A percentile compares a stretch with the other conserved stretches of the same genome.
These are phyloP conservation scores for Suaeda aralocaspica DNA, from an alignment of 148 eudicot species.

Conservation along the genomic window DNA sequence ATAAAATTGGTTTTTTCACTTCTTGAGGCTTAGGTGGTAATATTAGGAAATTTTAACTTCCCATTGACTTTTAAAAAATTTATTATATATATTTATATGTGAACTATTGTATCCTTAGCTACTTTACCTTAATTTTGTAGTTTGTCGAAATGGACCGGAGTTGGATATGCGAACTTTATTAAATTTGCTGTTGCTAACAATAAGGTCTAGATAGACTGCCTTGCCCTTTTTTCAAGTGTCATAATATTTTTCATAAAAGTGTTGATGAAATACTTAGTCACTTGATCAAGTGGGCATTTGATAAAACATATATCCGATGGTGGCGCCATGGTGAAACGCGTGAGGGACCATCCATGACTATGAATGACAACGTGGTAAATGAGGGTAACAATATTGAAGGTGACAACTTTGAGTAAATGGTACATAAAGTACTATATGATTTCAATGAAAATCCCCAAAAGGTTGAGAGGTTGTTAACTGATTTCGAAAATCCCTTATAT, in stretches of 20 bases:
- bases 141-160: not conserved
- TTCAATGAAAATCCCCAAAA: not conserved
- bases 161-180: not conserved
- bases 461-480: not conserved
- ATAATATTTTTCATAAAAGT: not conserved
- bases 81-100: too few relatives aligned
- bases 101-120: too few relatives aligned
- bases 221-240: constrained; percentile 2
- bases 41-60: too few relatives aligned
- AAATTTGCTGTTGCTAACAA: not conserved
- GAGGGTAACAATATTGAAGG: too few relatives aligned
- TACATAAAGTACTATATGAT: not conserved
- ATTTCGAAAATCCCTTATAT: not conserved
- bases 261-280: constrained; percentile 5
- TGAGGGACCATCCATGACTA: not conserved
- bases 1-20: too few relatives aligned
- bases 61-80: too few relatives aligned
- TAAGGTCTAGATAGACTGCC: not conserved
- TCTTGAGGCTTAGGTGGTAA: too few relatives aligned
- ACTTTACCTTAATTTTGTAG: too few relatives aligned
- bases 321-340: not conserved
- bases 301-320: constrained; percentile 8
- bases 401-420: not conserved
- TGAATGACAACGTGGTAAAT: not conserved
- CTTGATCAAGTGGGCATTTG: not conserved